Conservation (phyloP, 2,329 filamentous ascomycete species). For the Septoria linicola region DNA sequence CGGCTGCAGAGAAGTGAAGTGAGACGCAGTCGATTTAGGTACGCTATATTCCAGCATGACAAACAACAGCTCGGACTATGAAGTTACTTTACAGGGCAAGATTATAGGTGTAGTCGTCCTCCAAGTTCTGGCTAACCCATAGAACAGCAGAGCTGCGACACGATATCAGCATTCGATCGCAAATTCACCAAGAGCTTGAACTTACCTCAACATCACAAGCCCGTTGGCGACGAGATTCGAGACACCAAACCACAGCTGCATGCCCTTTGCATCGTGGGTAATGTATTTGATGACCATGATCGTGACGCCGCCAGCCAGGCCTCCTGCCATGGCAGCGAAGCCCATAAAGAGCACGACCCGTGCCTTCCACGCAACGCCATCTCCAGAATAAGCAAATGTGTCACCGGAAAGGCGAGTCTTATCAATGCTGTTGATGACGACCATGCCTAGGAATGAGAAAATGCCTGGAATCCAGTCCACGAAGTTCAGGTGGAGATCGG, state of each 20-base stretch:
- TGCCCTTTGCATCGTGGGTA: conserved; percentile 58
- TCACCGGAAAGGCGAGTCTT: conserved; percentile 65
- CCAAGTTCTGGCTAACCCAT: conserved; percentile 71
- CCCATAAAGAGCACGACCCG: conserved; percentile 66
- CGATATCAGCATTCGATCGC: conserved; percentile 31
- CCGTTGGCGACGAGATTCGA: conserved; percentile 65
- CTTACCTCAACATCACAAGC: conserved; percentile 66
- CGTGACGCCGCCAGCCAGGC: conserved; percentile 65
- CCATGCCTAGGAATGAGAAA: conserved; percentile 67
- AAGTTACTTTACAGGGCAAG: conserved; percentile 53
- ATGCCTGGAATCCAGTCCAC: conserved; percentile 72
- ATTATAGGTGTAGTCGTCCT: conserved; percentile 71
- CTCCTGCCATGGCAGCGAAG: conserved; percentile 67
- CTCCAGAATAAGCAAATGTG: conserved; percentile 62
- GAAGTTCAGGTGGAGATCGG: conserved; percentile 62
- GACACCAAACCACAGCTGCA: conserved; percentile 66
- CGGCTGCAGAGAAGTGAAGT: no score
- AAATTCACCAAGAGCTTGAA: conserved; percentile 14
- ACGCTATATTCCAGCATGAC: neutral
- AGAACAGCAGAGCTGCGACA: conserved; percentile 58
- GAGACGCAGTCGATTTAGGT: no score
- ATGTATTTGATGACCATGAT: conserved; percentile 69
- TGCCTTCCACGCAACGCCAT: conserved; percentile 69
- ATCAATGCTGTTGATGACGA: conserved; percentile 71
- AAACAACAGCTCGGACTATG: neutral